Percentiles rank a stretch among this genome's conserved stretches.
These are phyloP conservation scores for Phytopythium kandeliae DNA, from an alignment of 352 stramenopile species.

Conservation along the genomic window DNA sequence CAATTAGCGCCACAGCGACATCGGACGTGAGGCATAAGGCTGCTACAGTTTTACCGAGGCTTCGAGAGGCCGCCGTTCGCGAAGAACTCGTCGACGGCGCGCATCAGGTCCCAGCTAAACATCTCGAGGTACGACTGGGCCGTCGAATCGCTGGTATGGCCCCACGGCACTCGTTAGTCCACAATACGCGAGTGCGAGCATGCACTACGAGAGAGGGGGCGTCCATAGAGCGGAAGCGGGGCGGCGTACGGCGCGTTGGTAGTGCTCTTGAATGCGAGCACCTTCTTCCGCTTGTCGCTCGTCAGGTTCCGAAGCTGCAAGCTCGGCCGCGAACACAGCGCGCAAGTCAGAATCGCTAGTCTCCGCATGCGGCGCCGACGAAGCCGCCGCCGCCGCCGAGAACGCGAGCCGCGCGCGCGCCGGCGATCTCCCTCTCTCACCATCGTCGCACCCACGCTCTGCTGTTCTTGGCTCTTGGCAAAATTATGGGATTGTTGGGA, in stretches of 20 bases:
- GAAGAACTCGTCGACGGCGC: constrained; percentile 76
- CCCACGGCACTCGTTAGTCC: neutral
- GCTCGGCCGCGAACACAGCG: neutral
- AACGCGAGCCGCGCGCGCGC: too few relatives aligned
- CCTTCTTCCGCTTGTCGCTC: constrained; percentile 66
- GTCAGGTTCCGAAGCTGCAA: constrained; percentile 35
- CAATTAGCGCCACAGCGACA: neutral
- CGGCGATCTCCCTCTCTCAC: too few relatives aligned
- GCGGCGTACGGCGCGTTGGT: constrained; percentile 59
- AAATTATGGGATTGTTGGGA: too few relatives aligned
- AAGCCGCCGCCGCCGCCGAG: too few relatives aligned
- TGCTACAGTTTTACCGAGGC: constrained; percentile 11
- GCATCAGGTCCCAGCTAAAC: constrained; percentile 78
- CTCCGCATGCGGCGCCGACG: too few relatives aligned
- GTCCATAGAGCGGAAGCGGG: neutral
- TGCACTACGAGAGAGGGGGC: neutral
- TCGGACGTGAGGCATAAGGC: neutral
- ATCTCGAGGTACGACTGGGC: constrained; percentile 70
- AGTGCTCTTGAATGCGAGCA: constrained; percentile 67
- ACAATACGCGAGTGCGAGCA: too few relatives aligned
- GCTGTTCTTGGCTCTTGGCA: too few relatives aligned
- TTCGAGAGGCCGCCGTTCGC: constrained; percentile 32
- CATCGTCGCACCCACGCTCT: too few relatives aligned
- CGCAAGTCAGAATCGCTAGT: too few relatives aligned
- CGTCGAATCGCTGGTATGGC: constrained; percentile 38